Percentiles rank a stretch among this genome's conserved stretches.
Conservation (phyloP, 306 rosid species). For the Sindora glabra region DNA sequence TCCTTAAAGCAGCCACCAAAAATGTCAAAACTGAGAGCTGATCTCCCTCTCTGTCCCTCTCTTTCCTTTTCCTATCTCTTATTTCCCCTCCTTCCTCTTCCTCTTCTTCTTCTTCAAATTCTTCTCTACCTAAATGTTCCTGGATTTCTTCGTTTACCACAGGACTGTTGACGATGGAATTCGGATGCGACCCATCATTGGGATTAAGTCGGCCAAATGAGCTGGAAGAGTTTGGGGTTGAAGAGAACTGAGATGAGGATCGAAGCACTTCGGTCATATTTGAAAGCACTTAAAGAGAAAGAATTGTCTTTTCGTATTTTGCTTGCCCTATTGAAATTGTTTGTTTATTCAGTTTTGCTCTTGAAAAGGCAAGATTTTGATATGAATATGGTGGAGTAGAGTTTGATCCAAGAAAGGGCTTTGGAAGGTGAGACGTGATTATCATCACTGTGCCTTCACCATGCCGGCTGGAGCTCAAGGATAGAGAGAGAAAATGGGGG, state of each 20-base stretch:
- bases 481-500: conserved; percentile 11
- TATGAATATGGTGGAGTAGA: conserved; percentile 41
- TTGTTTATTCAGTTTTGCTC: no score
- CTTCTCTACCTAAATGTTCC: conserved; percentile 30
- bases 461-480: conserved; percentile 19
- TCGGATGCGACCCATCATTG: conserved; percentile 51
- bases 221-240: conserved; percentile 70
- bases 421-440: conserved; percentile 56
- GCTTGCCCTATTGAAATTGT: no score
- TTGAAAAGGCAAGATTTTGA: conserved; percentile 29
- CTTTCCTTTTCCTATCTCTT: conserved; percentile 38
- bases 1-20: conserved; percentile 68
- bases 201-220: conserved; percentile 30
- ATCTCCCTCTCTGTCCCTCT: conserved; percentile 66
- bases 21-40: conserved; percentile 69
- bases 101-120: not conserved
- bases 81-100: conserved; percentile 18
- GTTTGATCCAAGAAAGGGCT: conserved; percentile 73
- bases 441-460: conserved; percentile 35
- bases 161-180: conserved; percentile 45
- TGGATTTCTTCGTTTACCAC: conserved; percentile 26
- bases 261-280: conserved; percentile 78
- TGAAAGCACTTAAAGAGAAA: conserved; percentile 10
- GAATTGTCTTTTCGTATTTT: conserved; percentile 16
- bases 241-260: conserved; percentile 74